Percentiles rank a stretch among this genome's conserved stretches.
phyloP scores from a whole-genome alignment of 2,329 filamentous ascomycete genomes.

The Clarireedia monteithiana region DNA sequence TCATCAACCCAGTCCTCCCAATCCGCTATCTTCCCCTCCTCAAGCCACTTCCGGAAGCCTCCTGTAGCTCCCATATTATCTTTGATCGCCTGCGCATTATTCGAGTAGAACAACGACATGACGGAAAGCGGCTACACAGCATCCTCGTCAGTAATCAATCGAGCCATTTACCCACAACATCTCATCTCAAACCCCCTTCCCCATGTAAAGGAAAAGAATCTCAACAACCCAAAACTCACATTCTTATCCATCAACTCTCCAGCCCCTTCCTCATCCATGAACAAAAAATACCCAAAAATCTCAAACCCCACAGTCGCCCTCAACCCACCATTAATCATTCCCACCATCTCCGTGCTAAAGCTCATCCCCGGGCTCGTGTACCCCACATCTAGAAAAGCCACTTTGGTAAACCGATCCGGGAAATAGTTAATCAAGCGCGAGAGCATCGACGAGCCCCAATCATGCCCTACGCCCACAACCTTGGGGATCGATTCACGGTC shows the following conservation, averaged over 20 bases:
- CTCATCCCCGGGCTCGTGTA: slow-evolving; percentile 10
- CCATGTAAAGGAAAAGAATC: background rate
- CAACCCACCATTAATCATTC: slow-evolving; percentile 10
- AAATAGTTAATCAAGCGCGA: slow-evolving; percentile 12
- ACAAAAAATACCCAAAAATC: slow-evolving; percentile 16
- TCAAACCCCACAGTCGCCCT: slow-evolving; percentile 14
- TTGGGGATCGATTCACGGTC: slow-evolving; percentile 18
- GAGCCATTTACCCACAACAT: background rate
- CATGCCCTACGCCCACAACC: slow-evolving; percentile 19
- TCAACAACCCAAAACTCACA: slow-evolving; percentile 4
- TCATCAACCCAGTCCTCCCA: slow-evolving; percentile 13
- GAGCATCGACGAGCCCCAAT: slow-evolving; percentile 20
- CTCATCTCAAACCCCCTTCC: background rate
- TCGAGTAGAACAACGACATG: slow-evolving; percentile 10
- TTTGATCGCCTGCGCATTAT: slow-evolving; percentile 6
- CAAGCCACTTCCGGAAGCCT: slow-evolving; percentile 6
- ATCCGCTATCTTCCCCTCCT: background rate
- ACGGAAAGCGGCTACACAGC: slow-evolving; percentile 14
- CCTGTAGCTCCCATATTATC: slow-evolving; percentile 9
- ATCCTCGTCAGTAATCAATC: background rate
- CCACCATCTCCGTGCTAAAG: slow-evolving; percentile 1
- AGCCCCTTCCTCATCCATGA: slow-evolving; percentile 11
- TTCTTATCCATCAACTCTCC: slow-evolving; percentile 14
- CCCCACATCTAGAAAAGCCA: slow-evolving; percentile 15
- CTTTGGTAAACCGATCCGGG: slow-evolving; percentile 11